phyloP scores from a whole-genome alignment of 2,329 filamentous ascomycete genomes.

The Aspergillus vadensis region DNA sequence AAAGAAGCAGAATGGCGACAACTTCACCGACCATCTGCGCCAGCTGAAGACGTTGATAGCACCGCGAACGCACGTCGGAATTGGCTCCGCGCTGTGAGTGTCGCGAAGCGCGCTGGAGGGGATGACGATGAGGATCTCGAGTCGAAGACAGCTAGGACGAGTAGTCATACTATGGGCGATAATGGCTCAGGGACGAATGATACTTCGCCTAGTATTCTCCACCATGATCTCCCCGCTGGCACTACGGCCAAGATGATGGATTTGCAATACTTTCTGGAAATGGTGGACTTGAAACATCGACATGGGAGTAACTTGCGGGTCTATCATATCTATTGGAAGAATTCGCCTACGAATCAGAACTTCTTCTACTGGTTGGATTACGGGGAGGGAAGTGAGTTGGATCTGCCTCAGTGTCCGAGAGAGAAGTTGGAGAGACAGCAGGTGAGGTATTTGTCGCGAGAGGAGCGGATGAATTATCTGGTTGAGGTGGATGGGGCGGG shows the following conservation, averaged over 20 bases:
- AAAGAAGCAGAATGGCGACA: constrained; percentile 60
- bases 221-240: constrained; percentile 56
- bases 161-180: background rate
- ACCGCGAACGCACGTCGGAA: constrained; percentile 60
- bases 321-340: constrained; percentile 86
- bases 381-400: constrained; percentile 71
- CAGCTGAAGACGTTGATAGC: constrained; percentile 9
- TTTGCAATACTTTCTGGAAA: constrained; percentile 79
- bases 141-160: constrained; percentile 17
- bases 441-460: constrained; percentile 79
- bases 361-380: constrained; percentile 94
- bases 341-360: constrained; percentile 73
- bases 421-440: constrained; percentile 74
- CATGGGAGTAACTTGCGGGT: constrained; percentile 80
- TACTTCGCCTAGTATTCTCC: constrained; percentile 22
- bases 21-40: constrained; percentile 42
- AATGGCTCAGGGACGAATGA: background rate
- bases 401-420: constrained; percentile 71
- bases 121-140: constrained; percentile 56
- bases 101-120: constrained; percentile 70
- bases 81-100: constrained; percentile 73
- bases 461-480: constrained; percentile 79
- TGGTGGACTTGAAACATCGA: constrained; percentile 83
- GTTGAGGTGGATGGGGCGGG: constrained; percentile 75
- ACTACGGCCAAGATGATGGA: constrained; percentile 78